Evolutionary conservation across 2,329 filamentous ascomycete genomes (phyloP).

Genomic region (Basipetospora chlamydospora): DNA sequence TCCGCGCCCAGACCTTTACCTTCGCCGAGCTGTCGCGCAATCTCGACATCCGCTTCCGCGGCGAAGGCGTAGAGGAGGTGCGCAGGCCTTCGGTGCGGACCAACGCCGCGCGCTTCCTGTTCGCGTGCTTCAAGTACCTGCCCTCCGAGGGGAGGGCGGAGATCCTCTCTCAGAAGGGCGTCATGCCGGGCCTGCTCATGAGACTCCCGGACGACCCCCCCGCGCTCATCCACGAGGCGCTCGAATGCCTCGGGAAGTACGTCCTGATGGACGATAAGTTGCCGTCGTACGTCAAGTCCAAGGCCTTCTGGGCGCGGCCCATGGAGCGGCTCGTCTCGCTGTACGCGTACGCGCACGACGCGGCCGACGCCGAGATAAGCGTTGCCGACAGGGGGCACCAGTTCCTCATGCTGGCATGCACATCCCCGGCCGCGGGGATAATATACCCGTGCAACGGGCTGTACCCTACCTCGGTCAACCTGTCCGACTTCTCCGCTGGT

Average conservation of each 20-base stretch:
- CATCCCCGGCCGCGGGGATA: conserved; percentile 56
- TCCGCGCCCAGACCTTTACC: conserved; percentile 62
- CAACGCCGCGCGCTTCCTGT: conserved; percentile 66
- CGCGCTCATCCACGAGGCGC: conserved; percentile 57
- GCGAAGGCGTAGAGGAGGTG: conserved; percentile 43
- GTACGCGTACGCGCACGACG: conserved; percentile 45
- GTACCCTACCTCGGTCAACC: conserved; percentile 60
- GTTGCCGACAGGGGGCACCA: conserved; percentile 59
- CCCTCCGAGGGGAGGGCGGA: conserved; percentile 66
- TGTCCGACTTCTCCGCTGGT: conserved; percentile 21
- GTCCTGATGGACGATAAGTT: conserved; percentile 65
- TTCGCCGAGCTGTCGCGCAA: conserved; percentile 71
- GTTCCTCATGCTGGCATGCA: conserved; percentile 64
- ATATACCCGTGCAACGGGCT: conserved; percentile 67
- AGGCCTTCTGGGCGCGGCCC: conserved; percentile 59
- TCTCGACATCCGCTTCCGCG: conserved; percentile 51
- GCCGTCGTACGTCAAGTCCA: conserved; percentile 57
- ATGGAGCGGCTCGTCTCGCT: conserved; percentile 58
- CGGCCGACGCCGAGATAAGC: conserved; percentile 25
- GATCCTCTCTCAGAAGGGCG: conserved; percentile 63
- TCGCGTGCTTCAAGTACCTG: conserved; percentile 67
- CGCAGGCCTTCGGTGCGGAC: conserved; percentile 67
- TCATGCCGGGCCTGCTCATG: conserved; percentile 70
- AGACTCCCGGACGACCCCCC: conserved; percentile 66
- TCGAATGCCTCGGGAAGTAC: conserved; percentile 54